Base-by-base conservation (phyloP, 2,329 filamentous ascomycete species). In the Macrophomina phaseolina region DNA sequence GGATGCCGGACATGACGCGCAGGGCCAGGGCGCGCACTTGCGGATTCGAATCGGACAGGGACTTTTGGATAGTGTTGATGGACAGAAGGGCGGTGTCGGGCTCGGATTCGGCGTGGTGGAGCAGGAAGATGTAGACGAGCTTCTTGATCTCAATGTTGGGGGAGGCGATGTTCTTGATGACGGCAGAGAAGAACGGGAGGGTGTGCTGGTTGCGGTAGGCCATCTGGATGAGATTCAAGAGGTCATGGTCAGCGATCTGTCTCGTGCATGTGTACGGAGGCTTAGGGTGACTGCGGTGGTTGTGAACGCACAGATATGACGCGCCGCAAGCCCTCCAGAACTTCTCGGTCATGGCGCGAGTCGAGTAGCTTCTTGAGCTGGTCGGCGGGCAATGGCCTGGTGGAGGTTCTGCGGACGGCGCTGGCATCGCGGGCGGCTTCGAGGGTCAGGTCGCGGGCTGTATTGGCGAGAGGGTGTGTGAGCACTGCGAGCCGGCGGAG, bases 31-130 rank as follows among this genome's bases (percentile, higher is more conserved):
- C 93, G 71, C 95, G 90, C 23, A 97, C 89, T 75, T 97, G 91
- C 1, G 95, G 92, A 77, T 94, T 97, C 67, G 90, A 85, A 79
- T 99, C 95, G 30, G 93, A 97, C 67, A 99, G 87, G 9, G 94
- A 97, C 80, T 97, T 98, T 77, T 99, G 95, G 73, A 99, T 98
- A 6, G 95, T 97, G 81, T 99, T 99, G 86, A 99, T 97, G 67
- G 94, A 97, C 52, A 99, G 86, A 45, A 99, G 86, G 23, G 95
- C 94, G 53, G 97, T 91, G 80, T 99, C 95, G 67, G 94, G 95
- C 75, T 98, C 95, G 70, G 93, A 89, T 78, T 98, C 95, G 77
- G 95, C 95, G 85, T 99, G 94, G 77, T 96, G 92, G 68, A 98
- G 90, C 69, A 99, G 89, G 81, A 97, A 99, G 77, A 97, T 97